phyloP scores from a whole-genome alignment of 371 early-diverging fungal species.

The Chytridiales sp. region DNA sequence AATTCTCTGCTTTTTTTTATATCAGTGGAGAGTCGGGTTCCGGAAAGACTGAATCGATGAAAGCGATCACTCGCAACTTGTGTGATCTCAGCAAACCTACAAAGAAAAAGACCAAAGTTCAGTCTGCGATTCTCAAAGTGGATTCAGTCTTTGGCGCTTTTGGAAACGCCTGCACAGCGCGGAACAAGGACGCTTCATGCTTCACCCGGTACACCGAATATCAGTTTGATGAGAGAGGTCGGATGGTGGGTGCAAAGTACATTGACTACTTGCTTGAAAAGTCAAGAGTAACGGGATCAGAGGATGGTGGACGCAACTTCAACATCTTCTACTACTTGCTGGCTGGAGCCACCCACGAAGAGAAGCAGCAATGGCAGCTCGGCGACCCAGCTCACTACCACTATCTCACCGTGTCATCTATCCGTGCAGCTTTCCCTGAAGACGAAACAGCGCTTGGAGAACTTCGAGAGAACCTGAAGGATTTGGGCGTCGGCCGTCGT shows the following conservation, averaged over 20 bases:
- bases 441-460: constrained; percentile 52
- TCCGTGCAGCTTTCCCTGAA: constrained; percentile 45
- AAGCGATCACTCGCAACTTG: constrained; percentile 64
- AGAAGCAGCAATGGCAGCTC: constrained; percentile 53
- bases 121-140: constrained; percentile 68
- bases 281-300: constrained; percentile 34
- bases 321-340: constrained; percentile 85
- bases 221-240: constrained; percentile 82
- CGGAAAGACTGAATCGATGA: constrained; percentile 79
- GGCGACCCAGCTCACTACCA: constrained; percentile 52
- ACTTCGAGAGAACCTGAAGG: constrained; percentile 73
- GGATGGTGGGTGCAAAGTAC: constrained; percentile 81
- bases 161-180: constrained; percentile 67
- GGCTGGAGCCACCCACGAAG: constrained; percentile 62
- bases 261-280: constrained; percentile 85
- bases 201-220: constrained; percentile 82
- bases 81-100: constrained; percentile 58
- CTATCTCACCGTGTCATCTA: constrained; percentile 49
- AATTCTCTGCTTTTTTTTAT: constrained; percentile 10
- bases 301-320: constrained; percentile 76
- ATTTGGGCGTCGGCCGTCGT: constrained; percentile 76
- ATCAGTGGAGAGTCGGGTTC: constrained; percentile 86
- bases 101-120: constrained; percentile 79
- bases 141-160: constrained; percentile 79
- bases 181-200: constrained; percentile 73